phyloP scores from a whole-genome alignment of 73 alveolate genomes.

The Breviolum minutum region DNA sequence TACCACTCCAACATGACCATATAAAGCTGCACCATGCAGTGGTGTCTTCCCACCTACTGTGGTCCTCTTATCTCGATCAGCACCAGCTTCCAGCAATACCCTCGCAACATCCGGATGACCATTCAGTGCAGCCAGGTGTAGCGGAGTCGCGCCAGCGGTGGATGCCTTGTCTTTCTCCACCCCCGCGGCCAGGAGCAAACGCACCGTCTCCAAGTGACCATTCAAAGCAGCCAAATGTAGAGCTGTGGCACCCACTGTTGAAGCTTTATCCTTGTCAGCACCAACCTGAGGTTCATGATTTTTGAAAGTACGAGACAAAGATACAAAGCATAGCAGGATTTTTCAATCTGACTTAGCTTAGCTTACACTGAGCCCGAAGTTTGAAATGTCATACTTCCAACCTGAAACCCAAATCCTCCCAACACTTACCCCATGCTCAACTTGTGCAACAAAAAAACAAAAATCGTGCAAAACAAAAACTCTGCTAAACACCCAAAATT shows the following conservation, averaged over 20 bases:
- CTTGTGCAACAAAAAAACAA: too few relatives aligned
- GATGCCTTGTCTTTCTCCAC: not conserved
- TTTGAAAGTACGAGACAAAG: too few relatives aligned
- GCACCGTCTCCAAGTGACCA: conserved; percentile 27
- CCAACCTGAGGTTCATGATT: not conserved
- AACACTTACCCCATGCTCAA: too few relatives aligned
- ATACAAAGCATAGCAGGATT: too few relatives aligned
- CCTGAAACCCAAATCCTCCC: too few relatives aligned
- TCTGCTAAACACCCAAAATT: too few relatives aligned
- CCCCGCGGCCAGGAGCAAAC: not conserved
- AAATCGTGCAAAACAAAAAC: too few relatives aligned
- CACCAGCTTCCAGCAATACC: conserved; percentile 21
- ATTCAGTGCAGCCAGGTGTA: conserved; percentile 38
- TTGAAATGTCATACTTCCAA: too few relatives aligned
- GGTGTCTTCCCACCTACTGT: conserved; percentile 28
- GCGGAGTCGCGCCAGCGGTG: not conserved
- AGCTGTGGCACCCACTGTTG: not conserved
- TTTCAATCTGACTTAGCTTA: too few relatives aligned
- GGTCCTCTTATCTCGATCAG: not conserved
- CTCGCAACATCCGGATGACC: conserved; percentile 15
- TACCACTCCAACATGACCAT: conserved; percentile 5
- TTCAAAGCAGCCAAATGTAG: conserved; percentile 28
- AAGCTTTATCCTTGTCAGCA: not conserved
- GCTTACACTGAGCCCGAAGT: too few relatives aligned
- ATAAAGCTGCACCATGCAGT: conserved; percentile 33